Conservation (phyloP, 31 red algal genomes). For the Asparagopsis taxiformis region DNA sequence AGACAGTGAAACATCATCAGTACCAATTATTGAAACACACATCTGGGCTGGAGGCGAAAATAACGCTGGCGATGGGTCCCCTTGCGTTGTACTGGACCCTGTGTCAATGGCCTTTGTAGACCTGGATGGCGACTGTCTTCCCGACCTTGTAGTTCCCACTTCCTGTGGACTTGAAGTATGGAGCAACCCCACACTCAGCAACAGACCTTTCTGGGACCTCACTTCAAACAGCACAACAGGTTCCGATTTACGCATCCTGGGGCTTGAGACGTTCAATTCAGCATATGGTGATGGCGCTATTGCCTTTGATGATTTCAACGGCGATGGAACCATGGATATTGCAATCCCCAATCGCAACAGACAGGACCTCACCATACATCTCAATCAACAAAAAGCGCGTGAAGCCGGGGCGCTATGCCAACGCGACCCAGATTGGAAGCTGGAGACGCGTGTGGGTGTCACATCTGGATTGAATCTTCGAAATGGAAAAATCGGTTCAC, state of each 20-base stretch:
- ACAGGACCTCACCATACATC: conserved; percentile 46
- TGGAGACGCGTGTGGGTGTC: conserved; percentile 25
- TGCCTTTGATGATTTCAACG: conserved; percentile 59
- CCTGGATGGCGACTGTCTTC: conserved; percentile 82
- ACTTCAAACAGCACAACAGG: conserved; percentile 14
- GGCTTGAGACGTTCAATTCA: conserved; percentile 50
- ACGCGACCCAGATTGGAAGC: conserved; percentile 34
- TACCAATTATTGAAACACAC: background rate
- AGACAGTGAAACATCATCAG: background rate
- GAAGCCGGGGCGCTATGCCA: conserved; percentile 29
- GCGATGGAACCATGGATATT: conserved; percentile 80
- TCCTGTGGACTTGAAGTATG: conserved; percentile 78
- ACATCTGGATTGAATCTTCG: conserved; percentile 22
- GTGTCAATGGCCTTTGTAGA: conserved; percentile 68
- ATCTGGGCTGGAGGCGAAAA: background rate
- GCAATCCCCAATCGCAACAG: conserved; percentile 52
- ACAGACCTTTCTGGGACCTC: conserved; percentile 60
- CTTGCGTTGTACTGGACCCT: conserved; percentile 15
- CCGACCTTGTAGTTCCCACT: conserved; percentile 74
- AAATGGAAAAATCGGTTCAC: conserved; percentile 16
- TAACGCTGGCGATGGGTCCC: conserved; percentile 1
- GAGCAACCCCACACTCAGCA: conserved; percentile 33
- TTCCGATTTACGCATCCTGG: conserved; percentile 37
- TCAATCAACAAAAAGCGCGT: conserved; percentile 35
- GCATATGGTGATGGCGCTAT: conserved; percentile 59